These are phyloP conservation scores for Gastroboletus turbinatus DNA, from an alignment of 1,284 basidiomycete species.

Conservation along the genomic window DNA sequence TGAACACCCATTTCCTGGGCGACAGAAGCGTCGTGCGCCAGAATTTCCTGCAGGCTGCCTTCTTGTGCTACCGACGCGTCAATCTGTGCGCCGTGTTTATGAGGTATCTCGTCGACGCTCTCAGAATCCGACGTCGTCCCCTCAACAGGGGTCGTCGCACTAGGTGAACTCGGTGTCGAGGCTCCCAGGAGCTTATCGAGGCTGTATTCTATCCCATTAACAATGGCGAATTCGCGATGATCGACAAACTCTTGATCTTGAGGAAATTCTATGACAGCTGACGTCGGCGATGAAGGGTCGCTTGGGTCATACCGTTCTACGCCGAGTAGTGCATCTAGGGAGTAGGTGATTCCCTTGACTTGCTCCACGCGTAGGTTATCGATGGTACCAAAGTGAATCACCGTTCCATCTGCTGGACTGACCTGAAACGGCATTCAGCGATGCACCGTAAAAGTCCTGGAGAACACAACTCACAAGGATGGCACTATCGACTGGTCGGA, in stretches of 20 bases:
- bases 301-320: constrained; percentile 48
- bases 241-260: constrained; percentile 57
- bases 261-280: constrained; percentile 43
- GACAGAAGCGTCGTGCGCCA: constrained; percentile 66
- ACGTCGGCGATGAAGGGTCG: constrained; percentile 42
- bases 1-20: constrained; percentile 66
- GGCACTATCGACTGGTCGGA: constrained; percentile 77
- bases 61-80: constrained; percentile 66
- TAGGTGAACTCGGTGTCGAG: constrained; percentile 30
- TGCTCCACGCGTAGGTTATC: constrained; percentile 86
- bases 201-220: constrained; percentile 97
- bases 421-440: constrained; percentile 46
- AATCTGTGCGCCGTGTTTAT: constrained; percentile 59
- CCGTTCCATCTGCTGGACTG: constrained; percentile 90
- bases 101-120: constrained; percentile 36
- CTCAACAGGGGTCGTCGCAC: constrained; percentile 19
- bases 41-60: constrained; percentile 50
- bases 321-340: constrained; percentile 89
- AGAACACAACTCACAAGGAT: constrained; percentile 57
- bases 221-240: constrained; percentile 90
- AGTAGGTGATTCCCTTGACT: constrained; percentile 97
- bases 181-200: constrained; percentile 79
- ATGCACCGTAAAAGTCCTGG: background rate
- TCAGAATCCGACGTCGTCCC: constrained; percentile 31
- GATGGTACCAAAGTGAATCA: constrained; percentile 92